phyloP scores from a whole-genome alignment of 2,329 filamentous ascomycete genomes.

The Acephala macrosclerotiorum region DNA sequence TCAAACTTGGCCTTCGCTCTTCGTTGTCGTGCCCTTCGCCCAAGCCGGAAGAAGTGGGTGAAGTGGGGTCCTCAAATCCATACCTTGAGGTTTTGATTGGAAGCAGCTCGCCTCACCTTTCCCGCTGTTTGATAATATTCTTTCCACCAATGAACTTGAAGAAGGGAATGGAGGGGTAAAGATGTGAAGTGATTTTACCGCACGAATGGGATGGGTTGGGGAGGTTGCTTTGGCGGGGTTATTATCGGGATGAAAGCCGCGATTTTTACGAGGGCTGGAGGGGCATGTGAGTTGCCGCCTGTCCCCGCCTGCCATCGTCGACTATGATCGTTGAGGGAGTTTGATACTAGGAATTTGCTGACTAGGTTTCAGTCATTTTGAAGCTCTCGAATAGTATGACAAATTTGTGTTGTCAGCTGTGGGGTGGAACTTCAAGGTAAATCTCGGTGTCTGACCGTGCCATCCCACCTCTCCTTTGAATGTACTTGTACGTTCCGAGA shows the following conservation, averaged over 20 bases:
- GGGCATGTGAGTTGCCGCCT: too few relatives aligned
- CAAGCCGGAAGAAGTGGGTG: slow-evolving; percentile 5
- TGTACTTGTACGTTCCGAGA: too few relatives aligned
- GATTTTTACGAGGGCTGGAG: too few relatives aligned
- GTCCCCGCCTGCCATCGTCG: too few relatives aligned
- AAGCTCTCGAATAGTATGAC: too few relatives aligned
- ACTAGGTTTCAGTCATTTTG: too few relatives aligned
- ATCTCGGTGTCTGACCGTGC: too few relatives aligned
- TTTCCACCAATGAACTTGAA: not conserved
- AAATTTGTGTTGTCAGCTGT: too few relatives aligned
- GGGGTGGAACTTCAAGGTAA: too few relatives aligned
- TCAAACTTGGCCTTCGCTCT: not conserved
- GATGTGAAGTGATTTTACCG: slow-evolving; percentile 1
- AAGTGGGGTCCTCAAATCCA: not conserved
- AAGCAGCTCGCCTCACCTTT: not conserved
- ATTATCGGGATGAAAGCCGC: not conserved
- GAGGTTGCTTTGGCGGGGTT: not conserved
- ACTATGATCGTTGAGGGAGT: too few relatives aligned
- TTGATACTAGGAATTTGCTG: too few relatives aligned
- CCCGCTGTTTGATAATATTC: not conserved
- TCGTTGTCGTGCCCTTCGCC: not conserved
- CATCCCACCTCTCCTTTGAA: too few relatives aligned
- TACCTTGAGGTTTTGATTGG: not conserved
- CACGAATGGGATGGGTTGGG: not conserved
- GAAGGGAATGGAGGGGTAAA: not conserved